A percentile compares a stretch with the other conserved stretches of the same genome.
phyloP scores from a whole-genome alignment of 2,329 filamentous ascomycete species.

The Fusarium agapanthi region DNA sequence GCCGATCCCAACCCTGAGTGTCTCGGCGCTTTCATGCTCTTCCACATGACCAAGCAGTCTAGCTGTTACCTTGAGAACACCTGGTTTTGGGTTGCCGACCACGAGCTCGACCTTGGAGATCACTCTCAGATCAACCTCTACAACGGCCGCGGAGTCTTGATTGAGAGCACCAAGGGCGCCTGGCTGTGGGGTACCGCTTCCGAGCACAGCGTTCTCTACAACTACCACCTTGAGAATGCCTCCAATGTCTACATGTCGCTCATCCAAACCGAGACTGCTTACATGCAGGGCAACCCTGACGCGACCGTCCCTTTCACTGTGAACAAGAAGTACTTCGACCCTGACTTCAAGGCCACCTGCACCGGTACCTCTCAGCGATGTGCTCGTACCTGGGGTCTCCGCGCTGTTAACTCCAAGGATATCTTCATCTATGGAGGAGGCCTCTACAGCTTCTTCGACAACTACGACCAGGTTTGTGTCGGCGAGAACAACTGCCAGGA shows the following conservation, averaged over 20 bases:
- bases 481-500: constrained; percentile 75
- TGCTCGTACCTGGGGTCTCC: constrained; percentile 80
- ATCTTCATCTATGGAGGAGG: constrained; percentile 77
- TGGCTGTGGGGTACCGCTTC: constrained; percentile 85
- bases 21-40: constrained; percentile 75
- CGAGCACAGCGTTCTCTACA: constrained; percentile 75
- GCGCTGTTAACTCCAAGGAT: constrained; percentile 72
- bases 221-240: constrained; percentile 85
- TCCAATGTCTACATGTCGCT: constrained; percentile 82
- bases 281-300: constrained; percentile 85
- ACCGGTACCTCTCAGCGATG: constrained; percentile 65
- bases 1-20: constrained; percentile 73
- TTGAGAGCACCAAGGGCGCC: constrained; percentile 77
- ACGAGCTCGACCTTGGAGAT: constrained; percentile 80
- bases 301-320: constrained; percentile 71
- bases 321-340: constrained; percentile 69
- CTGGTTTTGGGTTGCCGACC: constrained; percentile 91
- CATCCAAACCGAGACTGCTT: constrained; percentile 91
- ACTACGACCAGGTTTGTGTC: constrained; percentile 78
- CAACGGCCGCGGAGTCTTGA: constrained; percentile 83
- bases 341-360: constrained; percentile 65
- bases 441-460: constrained; percentile 85
- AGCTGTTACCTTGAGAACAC: constrained; percentile 87
- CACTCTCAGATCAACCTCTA: constrained; percentile 86
- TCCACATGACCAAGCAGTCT: constrained; percentile 69